phyloP scores from a whole-genome alignment of 2,329 filamentous ascomycete genomes.

The Coniochaeta sp. region DNA sequence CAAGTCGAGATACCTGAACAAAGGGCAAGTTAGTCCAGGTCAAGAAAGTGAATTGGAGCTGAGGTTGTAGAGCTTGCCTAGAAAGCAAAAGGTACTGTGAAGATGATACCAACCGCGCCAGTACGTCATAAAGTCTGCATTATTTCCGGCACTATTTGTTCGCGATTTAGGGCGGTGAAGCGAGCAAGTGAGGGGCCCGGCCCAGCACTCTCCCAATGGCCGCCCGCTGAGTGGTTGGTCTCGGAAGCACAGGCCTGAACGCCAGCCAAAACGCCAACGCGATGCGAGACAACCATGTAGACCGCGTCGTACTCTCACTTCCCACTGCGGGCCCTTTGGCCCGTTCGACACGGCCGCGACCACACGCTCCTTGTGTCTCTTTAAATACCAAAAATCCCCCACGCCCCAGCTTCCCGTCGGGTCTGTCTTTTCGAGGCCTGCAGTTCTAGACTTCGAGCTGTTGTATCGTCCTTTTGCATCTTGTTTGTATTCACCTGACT shows the following conservation, averaged over 20 bases:
- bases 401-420: not conserved
- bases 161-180: not conserved
- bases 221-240: not conserved
- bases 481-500: not conserved
- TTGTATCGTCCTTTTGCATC: not conserved
- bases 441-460: not conserved
- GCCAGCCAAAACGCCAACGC: conserved; percentile 2
- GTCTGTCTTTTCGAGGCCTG: conserved; percentile 1
- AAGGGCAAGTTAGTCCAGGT: not conserved
- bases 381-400: conserved; percentile 2
- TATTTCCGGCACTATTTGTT: conserved; percentile 1
- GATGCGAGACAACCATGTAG: not conserved
- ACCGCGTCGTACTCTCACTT: not conserved
- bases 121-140: conserved; percentile 2
- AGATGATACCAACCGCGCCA: not conserved
- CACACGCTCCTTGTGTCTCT: not conserved
- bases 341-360: not conserved
- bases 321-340: not conserved
- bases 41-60: too few relatives aligned
- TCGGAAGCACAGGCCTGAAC: not conserved
- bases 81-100: too few relatives aligned
- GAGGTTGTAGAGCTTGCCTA: too few relatives aligned
- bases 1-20: too few relatives aligned
- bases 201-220: not conserved
- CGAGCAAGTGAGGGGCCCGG: not conserved